Base-by-base conservation (phyloP, 2,329 filamentous ascomycete genomes). In the Monosporascus sp. region DNA sequence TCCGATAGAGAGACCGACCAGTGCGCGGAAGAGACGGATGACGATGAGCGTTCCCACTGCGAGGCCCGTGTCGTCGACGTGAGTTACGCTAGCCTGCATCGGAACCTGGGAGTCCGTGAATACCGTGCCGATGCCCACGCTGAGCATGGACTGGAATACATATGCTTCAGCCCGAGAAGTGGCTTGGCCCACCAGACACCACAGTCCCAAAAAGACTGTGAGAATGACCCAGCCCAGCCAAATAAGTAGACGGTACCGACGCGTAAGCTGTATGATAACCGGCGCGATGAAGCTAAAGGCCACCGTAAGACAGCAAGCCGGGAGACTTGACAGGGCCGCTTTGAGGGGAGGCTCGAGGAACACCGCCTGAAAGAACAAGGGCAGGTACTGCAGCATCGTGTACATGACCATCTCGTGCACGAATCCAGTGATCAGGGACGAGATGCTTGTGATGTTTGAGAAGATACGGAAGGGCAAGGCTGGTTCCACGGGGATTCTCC, bases 151-250 rank as follows among this genome's bases (percentile, higher is more conserved):
- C 24, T 57, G 66, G 18, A 67, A 53, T 7, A 56, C 51, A 17
- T 50, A 53, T 2, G 40, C 28, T n/a, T 57, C 49, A 64, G 64
- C 20, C 58, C 68, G 35, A 84, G 72, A 37, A 79, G 68, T 40
- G 74, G 69, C 52, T 85, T 69, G 11, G 24, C 51, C 54, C 37
- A 55, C 47, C 1, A 63, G 41, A 14, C 51, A 50, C 7, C 53
- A 55, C 9, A 78, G 63, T 2, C 86, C 86, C 7, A 78, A 68
- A 3, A 84, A 82, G 2, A 85, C 60, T 0, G 80, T 82, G 2
- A 79, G 74, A 3, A 86, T 60, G 3, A 69, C 56, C 85, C 86
- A 90, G 28, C 86, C 86, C 2, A 61, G 51, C 75, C 82, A 83
- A 54, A 85, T 72, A 1, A 79, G 74, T 75, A 77, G 81, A 59